Base-by-base conservation (phyloP, 768 basidiomycete species). In the Pulveroboletus sp. region DNA sequence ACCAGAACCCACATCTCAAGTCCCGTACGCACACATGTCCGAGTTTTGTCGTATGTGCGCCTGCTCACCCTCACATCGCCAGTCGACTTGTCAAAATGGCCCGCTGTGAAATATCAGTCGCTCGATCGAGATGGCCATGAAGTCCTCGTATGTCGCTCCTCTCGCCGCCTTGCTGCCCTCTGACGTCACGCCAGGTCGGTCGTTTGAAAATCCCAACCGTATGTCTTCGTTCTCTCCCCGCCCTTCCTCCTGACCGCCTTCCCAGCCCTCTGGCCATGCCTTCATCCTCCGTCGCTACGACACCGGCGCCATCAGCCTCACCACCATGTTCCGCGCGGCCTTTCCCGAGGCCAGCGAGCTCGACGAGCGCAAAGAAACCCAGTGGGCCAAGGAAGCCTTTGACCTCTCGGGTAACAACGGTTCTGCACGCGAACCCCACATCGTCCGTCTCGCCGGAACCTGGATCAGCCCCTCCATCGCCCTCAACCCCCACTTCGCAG, bases 241-340 rank as follows among this genome's bases (percentile, higher is more conserved):
- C n/a, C n/a, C n/a, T n/a, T 58, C 57, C 60, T 56, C 47, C 56
- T 36, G 35, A 36, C 35, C 43, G 31, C 57, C 35, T 45, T 48
- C 33, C 17, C 64, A 91, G 87, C 78, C 85, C 24, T 67, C 72
- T 13, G 84, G 86, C 31, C 94, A 97, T 69, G 92, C 94, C 20
- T 97, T 97, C 66, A 90, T 97, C 63, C 84, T 97, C 31, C 83
- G 94, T 38, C 84, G 94, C 46, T 94, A 89, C 59, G 94, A 97
- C 69, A 95, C 94, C 4, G 85, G 89, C 50, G 92, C 92, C 17
- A 80, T 97, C 69, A 89, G 86, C 55, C 79, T 94, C 10, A 95
- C 94, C 10, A 95, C 94, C 48, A 95, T 97, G 93, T 95, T 90
- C 72, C 89, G 93, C 50, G 93, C 93, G 8, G 92, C 92, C 0